Evolutionary conservation across 768 basidiomycete species (phyloP), one percentile per base, ranked within the genome.

Genomic region (Suillus tomentosus): DNA sequence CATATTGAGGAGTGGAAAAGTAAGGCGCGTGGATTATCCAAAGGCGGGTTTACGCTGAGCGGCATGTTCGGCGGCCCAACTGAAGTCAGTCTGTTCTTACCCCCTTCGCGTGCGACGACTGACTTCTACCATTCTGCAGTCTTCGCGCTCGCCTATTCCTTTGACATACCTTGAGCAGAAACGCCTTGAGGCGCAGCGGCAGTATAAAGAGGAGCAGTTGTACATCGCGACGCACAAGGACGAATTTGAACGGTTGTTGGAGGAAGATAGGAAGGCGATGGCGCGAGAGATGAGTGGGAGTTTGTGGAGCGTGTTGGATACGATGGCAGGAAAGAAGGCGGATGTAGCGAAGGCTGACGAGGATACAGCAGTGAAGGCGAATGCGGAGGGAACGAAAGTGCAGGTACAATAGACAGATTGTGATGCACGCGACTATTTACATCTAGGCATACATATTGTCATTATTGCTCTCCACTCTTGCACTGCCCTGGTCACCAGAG

Each of bases 1-100:
- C 89, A 93, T 67, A 71, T 94, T 11, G 92, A 89, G 62, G 91
- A 95, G 69, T 97, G 94, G 95, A 85, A 89, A 75, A 68, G 72
- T 61, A 78, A 78, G 61, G 74, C 79, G 40, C 76, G 69, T 64
- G 80, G 79, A 48, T 66, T 80, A 36, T 74, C 77, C 3, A 69
- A 76, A 47, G 74, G 78, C 3, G 74, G 74, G 14, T 80, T 83
- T 68, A 85, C 82, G 11, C 71, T 85, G 65, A 82, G 79, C 66
- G 67, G 76, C 31, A 70, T 84, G 60, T 85, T 84, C 63, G 78
- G 81, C 27, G 67, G 68, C 42, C 65, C 65, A 27, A 42, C 71
- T 22, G 72, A 76, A 69, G 81, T 79, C 40, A 48, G 59, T 74
- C 27, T 24, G 9, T 63, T 48, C 36, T 58, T 3, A 2, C 53